Conservation (phyloP, 2,329 filamentous ascomycete genomes). For the Massarina eburnea region DNA sequence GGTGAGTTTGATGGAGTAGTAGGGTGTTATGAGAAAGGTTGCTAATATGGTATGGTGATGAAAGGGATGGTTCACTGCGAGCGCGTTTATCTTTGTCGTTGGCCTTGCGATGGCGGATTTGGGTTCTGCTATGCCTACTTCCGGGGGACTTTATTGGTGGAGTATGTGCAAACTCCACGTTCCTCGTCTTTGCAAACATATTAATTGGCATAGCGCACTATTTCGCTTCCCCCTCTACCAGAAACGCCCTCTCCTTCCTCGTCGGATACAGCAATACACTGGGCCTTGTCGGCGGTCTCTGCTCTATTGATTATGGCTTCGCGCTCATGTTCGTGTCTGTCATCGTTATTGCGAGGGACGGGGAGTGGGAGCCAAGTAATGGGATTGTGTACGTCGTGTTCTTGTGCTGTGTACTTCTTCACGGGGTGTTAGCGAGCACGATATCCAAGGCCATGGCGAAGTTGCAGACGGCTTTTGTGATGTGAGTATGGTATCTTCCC, state of each 20-base stretch:
- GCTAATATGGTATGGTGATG: not conserved
- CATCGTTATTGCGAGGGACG: slow-evolving; percentile 59
- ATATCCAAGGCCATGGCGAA: slow-evolving; percentile 60
- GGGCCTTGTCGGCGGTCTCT: slow-evolving; percentile 60
- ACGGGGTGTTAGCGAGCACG: slow-evolving; percentile 57
- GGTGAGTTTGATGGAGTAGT: slow-evolving; percentile 38
- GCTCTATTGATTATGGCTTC: slow-evolving; percentile 63
- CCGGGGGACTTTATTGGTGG: slow-evolving; percentile 61
- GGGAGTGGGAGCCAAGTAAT: slow-evolving; percentile 58
- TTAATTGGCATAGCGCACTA: slow-evolving; percentile 52
- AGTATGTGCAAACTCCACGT: no score
- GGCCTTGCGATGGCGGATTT: slow-evolving; percentile 59
- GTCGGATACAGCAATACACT: slow-evolving; percentile 65
- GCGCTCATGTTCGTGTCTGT: slow-evolving; percentile 61
- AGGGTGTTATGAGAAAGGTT: not conserved
- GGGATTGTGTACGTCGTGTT: slow-evolving; percentile 62
- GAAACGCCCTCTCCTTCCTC: slow-evolving; percentile 61
- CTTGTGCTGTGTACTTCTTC: slow-evolving; percentile 55
- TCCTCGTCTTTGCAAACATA: not conserved
- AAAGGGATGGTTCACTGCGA: slow-evolving; percentile 60
- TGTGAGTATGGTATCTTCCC: slow-evolving; percentile 12
- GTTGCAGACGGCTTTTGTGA: slow-evolving; percentile 59
- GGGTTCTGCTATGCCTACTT: slow-evolving; percentile 56
- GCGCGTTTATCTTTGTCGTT: slow-evolving; percentile 60
- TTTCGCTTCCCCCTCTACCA: slow-evolving; percentile 56